A percentile compares a stretch with the other conserved stretches of the same genome.
Conservation (phyloP, 768 basidiomycete genomes). For the Phylloporus sp. region DNA sequence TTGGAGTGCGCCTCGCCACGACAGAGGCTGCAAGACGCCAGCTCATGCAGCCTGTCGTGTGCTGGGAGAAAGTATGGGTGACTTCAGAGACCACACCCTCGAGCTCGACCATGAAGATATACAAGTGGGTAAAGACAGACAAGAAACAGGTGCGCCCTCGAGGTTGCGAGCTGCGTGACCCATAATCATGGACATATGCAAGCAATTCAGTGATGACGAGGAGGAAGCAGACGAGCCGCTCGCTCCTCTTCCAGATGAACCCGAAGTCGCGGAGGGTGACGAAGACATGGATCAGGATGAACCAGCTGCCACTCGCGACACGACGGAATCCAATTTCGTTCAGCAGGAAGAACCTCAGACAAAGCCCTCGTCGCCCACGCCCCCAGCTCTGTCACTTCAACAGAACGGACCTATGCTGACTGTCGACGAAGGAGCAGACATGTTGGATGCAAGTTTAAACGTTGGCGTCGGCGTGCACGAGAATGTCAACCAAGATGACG, state of each 20-base stretch:
- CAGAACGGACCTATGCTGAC: slow-evolving; percentile 42
- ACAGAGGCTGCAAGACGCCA: slow-evolving; percentile 78
- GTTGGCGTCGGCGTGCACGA: slow-evolving; percentile 38
- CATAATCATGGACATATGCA: slow-evolving; percentile 9
- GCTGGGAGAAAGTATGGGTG: slow-evolving; percentile 79
- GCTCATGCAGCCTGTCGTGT: slow-evolving; percentile 85
- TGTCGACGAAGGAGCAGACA: slow-evolving; percentile 36
- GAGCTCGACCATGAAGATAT: slow-evolving; percentile 59
- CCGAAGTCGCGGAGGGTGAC: slow-evolving; percentile 68
- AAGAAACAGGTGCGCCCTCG: slow-evolving; percentile 56
- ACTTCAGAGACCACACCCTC: slow-evolving; percentile 50
- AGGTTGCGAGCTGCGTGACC: not conserved
- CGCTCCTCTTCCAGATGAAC: slow-evolving; percentile 72
- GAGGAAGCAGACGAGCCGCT: slow-evolving; percentile 74
- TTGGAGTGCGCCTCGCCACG: slow-evolving; percentile 70
- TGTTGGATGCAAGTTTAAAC: slow-evolving; percentile 43
- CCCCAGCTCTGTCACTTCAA: slow-evolving; percentile 54
- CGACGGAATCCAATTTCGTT: slow-evolving; percentile 33
- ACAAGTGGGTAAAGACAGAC: slow-evolving; percentile 78
- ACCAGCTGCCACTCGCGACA: slow-evolving; percentile 32
- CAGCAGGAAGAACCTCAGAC: slow-evolving; percentile 45
- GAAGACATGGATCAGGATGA: slow-evolving; percentile 76
- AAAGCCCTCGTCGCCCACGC: slow-evolving; percentile 64
- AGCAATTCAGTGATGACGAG: slow-evolving; percentile 90
- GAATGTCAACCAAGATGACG: slow-evolving; percentile 27